Evolutionary conservation across 2,329 filamentous ascomycete genomes (phyloP), one percentile per base, ranked within the genome.

Genomic region (Hawksworthiomyces lignivorus): DNA sequence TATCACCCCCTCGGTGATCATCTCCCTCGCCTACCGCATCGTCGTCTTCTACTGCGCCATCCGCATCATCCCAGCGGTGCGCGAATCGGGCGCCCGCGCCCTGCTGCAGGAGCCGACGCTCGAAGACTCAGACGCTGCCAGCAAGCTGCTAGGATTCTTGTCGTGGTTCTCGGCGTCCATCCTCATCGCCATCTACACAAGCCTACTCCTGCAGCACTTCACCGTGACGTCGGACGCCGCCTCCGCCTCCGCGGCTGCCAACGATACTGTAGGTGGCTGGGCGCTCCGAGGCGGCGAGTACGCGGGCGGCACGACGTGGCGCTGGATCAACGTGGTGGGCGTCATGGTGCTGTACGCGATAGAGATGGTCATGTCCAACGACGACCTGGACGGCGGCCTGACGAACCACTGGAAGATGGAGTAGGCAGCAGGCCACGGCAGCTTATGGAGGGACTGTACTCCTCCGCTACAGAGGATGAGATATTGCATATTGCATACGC

Each of bases 151-250:
- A 14, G 86, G 84, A 1, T 77, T 96, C 49, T 68, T 97, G 30
- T 92, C 84, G 53, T 96, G 89, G 79, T 97, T 96, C 64, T 92
- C 87, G 15, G 90, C 92, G 0, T 94, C 86, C 19, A 94, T 97
- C 43, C 72, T 98, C 41, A 90, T 98, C 47, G 85, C 92, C 4
- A 89, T 97, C 22, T 98, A 98, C 62, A 98, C 92, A 3, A 96
- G 89, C 62, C 67, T 98, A 38, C 67, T 98, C 26, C 82, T 97
- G 68, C 92, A 97, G 61, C 92, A 98, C 62, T 97, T 98, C 57
- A 85, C 87, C 33, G 76, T 4, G 75, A 75, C 42, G 50, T 53
- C 22, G 77, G 89, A 69, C 95, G 88, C 87, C 89, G 82, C 4
- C 80, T 84, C 39, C 81, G 88, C 56, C 85, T 86, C 15, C 86